Base-by-base conservation (phyloP, 129 eudicot species). In the Helichrysum umbraculigerum region DNA sequence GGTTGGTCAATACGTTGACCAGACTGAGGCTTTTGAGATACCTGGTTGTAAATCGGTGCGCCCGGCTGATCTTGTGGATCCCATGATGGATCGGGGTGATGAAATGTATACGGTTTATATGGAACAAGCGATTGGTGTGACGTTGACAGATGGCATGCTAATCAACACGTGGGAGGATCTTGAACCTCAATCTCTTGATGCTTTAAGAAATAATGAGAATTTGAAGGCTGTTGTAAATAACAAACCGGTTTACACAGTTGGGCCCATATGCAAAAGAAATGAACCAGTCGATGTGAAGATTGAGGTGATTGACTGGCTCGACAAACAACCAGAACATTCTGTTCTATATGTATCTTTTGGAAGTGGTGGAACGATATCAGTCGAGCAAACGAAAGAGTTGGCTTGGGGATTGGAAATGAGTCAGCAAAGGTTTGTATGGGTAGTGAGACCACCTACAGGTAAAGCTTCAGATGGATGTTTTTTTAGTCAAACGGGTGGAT, bases 131-230 rank as follows among this genome's bases (percentile, higher is more conserved):
- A n/a, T 25, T 4, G 73, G 76, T 52, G 69, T 79, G n/a, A 44
- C 82, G 4, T 19, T 67, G n/a, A 57, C 81, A 0, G 95, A 91
- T 61, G 97, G 95, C 1, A 78, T 88, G 50, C 73, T 91, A 51
- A 30, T 85, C 30, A 91, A 88, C 77, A 78, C 92, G 0, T 91
- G 97, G 97, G 92, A 86, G 39, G 92, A 72, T 62, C 79, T 88
- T 22, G 93, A 90, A 15, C 80, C 74, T n/a, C 62, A 28, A 73
- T 47, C 92, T 1, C 75, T 91, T 6, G 7, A 66, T 2, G 87
- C 92, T 15, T 59, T 88, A 4, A 72, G 82, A 32, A 79, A 64
- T 15, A 70, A 85, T 16, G 77, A 83, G 22, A 35, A 37, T 14
- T 76, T 84, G 72, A 44, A 56, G 56, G 51, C 81, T 9, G 25